Conservation (phyloP, 495 filamentous ascomycete genomes). For the Penicillium maclennaniae region DNA sequence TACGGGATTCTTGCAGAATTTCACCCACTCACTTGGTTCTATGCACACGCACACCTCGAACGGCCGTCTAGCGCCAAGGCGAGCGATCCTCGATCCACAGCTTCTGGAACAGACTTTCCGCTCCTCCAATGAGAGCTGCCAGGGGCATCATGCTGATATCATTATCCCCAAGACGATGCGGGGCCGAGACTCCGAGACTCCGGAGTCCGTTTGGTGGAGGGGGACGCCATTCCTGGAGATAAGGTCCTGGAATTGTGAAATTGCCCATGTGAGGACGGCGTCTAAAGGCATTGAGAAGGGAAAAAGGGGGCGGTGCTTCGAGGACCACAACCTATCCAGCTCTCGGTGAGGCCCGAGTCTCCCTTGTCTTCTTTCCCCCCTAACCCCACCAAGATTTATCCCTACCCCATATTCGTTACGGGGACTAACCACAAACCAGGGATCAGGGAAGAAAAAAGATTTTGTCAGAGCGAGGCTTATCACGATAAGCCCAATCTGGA, state of each 20-base stretch:
- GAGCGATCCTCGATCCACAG: constrained; percentile 40
- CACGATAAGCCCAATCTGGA: background rate
- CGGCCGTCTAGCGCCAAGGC: constrained; percentile 31
- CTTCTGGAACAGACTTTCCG: constrained; percentile 35
- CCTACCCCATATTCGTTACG: constrained; percentile 17
- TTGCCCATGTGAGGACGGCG: background rate
- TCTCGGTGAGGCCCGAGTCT: constrained; percentile 25
- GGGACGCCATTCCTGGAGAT: background rate
- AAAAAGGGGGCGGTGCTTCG: background rate
- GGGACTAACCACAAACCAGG: constrained; percentile 6
- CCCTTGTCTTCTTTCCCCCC: background rate
- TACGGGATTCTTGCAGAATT: background rate
- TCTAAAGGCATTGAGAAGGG: background rate
- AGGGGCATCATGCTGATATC: constrained; percentile 38
- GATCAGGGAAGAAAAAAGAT: constrained; percentile 1
- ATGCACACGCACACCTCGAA: background rate
- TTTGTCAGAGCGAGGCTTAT: background rate
- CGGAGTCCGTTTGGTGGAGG: constrained; percentile 22
- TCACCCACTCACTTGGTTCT: too few relatives aligned
- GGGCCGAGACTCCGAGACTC: constrained; percentile 34
- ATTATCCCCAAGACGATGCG: constrained; percentile 29
- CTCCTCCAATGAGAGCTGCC: constrained; percentile 19
- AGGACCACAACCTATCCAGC: constrained; percentile 15
- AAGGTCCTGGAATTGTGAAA: background rate
- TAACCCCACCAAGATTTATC: constrained; percentile 13